Base-by-base conservation (phyloP, 2,329 filamentous ascomycete species). In the Dryadomyces quercus-mongolicae region DNA sequence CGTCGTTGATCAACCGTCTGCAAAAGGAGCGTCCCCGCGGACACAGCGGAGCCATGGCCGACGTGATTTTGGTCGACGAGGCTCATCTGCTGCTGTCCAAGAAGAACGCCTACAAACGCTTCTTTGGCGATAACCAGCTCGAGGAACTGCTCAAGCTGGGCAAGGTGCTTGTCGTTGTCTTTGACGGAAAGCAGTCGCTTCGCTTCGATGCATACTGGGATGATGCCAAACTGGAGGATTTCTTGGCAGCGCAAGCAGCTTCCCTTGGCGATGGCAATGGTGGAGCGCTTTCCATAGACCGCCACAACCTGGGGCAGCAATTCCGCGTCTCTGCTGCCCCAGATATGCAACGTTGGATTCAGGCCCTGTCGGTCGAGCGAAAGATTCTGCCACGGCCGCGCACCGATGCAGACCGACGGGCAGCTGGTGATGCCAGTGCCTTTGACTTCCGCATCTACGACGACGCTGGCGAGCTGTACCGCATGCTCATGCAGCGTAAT, bases 121-220 rank as follows among this genome's bases (percentile, higher is more conserved):
- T 55, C 44, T 55, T 55, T 52, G 43, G 53, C 49, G 49, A 55
- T 49, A 55, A 55, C 53, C 53, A 55, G 53, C 53, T 55, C 15
- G 53, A 52, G n/a, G 53, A 55, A 21, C 49, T 55, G 31, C 34
- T 55, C 20, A 47, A 44, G 42, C 53, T 55, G 31, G 44, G 8
- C 49, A 51, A 51, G 48, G 53, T 52, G 31, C 31, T 55, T 8
- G 44, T 55, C 2, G 22, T 55, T 9, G 49, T 55, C 40, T 55
- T 55, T 51, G 53, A 55, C 49, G 49, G 53, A 43, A 55, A 55
- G 49, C 53, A 51, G 53, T 51, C 53, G 49, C 49, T 55, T 44
- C 53, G 53, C 38, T 55, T 55, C 34, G 53, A 55, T 44, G 53
- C 53, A 2, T 42, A 40, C 44, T 55, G 53, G 53, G 16, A 55